These are phyloP conservation scores for Fusarium sp. DNA, from an alignment of 2,329 filamentous ascomycete species.

Conservation along the genomic window DNA sequence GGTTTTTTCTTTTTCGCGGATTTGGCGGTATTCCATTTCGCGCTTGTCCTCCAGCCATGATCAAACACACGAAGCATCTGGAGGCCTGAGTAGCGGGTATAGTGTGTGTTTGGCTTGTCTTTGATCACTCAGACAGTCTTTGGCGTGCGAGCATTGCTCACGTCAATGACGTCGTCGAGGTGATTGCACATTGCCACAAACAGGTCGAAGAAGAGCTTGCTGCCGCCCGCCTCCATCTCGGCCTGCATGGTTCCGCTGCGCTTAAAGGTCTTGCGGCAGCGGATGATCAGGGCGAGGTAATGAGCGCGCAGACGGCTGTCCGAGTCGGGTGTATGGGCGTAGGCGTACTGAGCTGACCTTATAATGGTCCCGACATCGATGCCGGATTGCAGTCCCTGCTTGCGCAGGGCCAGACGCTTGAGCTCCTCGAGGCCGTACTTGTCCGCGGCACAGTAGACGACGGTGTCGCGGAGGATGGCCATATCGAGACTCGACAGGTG, in stretches of 20 bases:
- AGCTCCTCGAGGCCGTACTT: conserved; percentile 92
- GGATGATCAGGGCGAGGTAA: conserved; percentile 97
- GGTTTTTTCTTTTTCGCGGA: conserved; percentile 38
- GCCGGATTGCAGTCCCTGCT: conserved; percentile 93
- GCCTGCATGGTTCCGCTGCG: conserved; percentile 98
- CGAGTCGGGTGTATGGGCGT: conserved; percentile 92
- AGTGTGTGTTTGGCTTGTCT: conserved; percentile 25
- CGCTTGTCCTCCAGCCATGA: conserved; percentile 43
- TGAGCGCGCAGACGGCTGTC: conserved; percentile 95
- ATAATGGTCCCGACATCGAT: conserved; percentile 94
- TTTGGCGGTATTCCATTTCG: conserved; percentile 37
- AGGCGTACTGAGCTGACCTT: conserved; percentile 92
- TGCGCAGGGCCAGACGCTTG: conserved; percentile 90
- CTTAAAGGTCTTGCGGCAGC: conserved; percentile 97
- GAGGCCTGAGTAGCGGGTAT: conserved; percentile 38
- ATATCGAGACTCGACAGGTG: conserved; percentile 80
- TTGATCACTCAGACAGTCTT: conserved; percentile 63
- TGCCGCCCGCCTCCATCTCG: conserved; percentile 93
- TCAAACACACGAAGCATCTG: conserved; percentile 40
- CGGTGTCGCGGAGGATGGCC: conserved; percentile 89
- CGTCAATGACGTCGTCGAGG: conserved; percentile 93
- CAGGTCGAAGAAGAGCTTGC: conserved; percentile 96
- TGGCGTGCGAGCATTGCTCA: conserved; percentile 75
- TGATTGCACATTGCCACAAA: conserved; percentile 99
- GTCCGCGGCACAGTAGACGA: conserved; percentile 93